Evolutionary conservation across 208 protist species (phyloP).

Genomic region (Trichomonas vaginalis): DNA sequence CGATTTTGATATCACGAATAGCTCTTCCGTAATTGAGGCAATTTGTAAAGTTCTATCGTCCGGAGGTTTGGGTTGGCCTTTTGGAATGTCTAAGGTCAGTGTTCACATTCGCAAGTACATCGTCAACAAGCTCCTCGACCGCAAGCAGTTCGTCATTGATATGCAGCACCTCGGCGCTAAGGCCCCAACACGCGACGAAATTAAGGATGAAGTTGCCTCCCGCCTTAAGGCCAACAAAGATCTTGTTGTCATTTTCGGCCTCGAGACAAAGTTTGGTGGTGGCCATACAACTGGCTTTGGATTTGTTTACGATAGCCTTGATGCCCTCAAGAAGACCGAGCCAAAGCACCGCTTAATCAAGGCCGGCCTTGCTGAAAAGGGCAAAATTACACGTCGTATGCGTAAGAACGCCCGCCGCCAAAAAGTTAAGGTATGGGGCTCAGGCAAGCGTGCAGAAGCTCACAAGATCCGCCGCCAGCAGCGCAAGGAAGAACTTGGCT

Average conservation of each 20-base stretch:
- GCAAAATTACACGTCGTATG: not conserved
- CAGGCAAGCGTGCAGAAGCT: not conserved
- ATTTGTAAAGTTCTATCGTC: too few species aligned
- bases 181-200: conserved; percentile 7
- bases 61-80: too few species aligned
- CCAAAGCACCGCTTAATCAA: conserved; percentile 81
- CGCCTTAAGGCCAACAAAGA: not conserved
- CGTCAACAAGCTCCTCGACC: conserved; percentile 91
- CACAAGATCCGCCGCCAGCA: not conserved
- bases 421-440: not conserved
- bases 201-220: not conserved
- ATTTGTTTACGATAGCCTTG: conserved; percentile 91
- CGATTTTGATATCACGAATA: too few species aligned
- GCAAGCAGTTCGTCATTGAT: conserved; percentile 88
- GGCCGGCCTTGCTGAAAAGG: not conserved
- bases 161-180: conserved; percentile 10
- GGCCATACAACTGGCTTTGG: conserved; percentile 91
- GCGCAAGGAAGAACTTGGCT: not conserved
- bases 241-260: conserved; percentile 76
- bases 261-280: conserved; percentile 94
- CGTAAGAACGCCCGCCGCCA: not conserved
- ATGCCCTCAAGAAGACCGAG: conserved; percentile 75
- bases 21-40: too few species aligned
- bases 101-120: conserved; percentile 85
- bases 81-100: conserved; percentile 31